Evolutionary conservation across 768 basidiomycete genomes (phyloP).

Genomic region (Lentinula edodes): DNA sequence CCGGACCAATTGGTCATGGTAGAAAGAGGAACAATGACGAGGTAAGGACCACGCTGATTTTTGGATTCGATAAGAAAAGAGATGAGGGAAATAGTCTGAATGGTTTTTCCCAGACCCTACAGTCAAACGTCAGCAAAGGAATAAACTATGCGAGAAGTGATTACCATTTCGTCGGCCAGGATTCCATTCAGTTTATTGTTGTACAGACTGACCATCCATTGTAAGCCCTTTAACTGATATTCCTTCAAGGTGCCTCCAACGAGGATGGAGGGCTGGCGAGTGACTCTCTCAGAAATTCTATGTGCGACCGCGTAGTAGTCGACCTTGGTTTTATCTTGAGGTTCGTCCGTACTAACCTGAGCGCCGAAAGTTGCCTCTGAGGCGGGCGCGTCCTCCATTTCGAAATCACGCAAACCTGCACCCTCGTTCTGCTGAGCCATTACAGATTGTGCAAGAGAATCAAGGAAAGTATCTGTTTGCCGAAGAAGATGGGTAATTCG

Average conservation of each 20-base stretch:
- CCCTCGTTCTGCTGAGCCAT: slow-evolving; percentile 84
- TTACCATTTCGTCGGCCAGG: slow-evolving; percentile 89
- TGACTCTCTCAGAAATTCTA: slow-evolving; percentile 80
- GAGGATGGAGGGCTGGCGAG: slow-evolving; percentile 67
- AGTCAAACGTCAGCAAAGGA: slow-evolving; percentile 9
- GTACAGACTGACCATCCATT: slow-evolving; percentile 98
- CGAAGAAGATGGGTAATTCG: slow-evolving; percentile 94
- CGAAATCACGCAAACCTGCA: slow-evolving; percentile 37
- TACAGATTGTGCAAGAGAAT: slow-evolving; percentile 92
- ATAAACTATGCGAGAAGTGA: slow-evolving; percentile 13
- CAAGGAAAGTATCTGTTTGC: slow-evolving; percentile 93
- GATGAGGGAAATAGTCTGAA: slow-evolving; percentile 93
- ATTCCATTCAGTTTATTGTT: slow-evolving; percentile 96
- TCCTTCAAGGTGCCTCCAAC: slow-evolving; percentile 90
- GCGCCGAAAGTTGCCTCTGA: slow-evolving; percentile 92
- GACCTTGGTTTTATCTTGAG: slow-evolving; percentile 59
- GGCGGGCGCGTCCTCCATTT: slow-evolving; percentile 66
- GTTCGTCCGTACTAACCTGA: slow-evolving; percentile 58
- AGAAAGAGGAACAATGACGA: slow-evolving; percentile 92
- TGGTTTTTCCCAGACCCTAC: slow-evolving; percentile 92
- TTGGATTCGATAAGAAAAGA: slow-evolving; percentile 91
- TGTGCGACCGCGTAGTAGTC: slow-evolving; percentile 98
- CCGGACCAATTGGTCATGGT: slow-evolving; percentile 98
- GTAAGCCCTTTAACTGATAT: slow-evolving; percentile 90
- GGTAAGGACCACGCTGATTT: slow-evolving; percentile 87